Evolutionary conservation across 257 asterid species (phyloP), one percentile per base, ranked within the genome.

Genomic region (Plantago major): DNA sequence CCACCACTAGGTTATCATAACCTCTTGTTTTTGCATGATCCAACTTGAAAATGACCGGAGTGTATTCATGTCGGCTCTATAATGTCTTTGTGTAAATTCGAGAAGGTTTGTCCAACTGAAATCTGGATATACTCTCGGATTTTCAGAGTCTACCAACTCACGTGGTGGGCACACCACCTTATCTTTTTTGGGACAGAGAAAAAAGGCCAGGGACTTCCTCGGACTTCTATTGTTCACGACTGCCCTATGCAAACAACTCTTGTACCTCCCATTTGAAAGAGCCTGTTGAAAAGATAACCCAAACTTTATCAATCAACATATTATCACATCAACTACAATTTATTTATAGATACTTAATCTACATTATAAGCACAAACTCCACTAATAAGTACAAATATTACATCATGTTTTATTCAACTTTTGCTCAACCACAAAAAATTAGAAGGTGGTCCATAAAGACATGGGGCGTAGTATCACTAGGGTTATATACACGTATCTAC

Each of bases 211-310:
- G 3, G 98, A 91, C 70, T 88, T 91, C 77, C 98, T 78, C 22
- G 87, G 71, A 72, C 76, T 74, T 70, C 9, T 70, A 74, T 60
- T 84, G 85, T 91, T 91, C 79, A 91, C 98, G 76, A 91, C 98
- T 33, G 98, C 96, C 42, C 98, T 72, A 73, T 91, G 98, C 67
- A 91, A 65, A 59, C 98, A 91, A 71, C 98, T 88, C 70, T 84
- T 86, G 78, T 84, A 91, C 61, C 82, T 79, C 78, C 95, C 98
- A 61, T 91, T 91, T 2, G 98, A 81, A 0, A 91, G 87, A 0
- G 98, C 98, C 98, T 90, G 85, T 42, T 46, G 19, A 46, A 48
- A 26, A 12, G 26, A 10, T 3, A 37, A 60, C 3, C 56, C 58
- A 7, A 28, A 55, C 22, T 37, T 55, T 18, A 12, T 55, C n/a